Evolutionary conservation across 2,329 filamentous ascomycete genomes (phyloP).

Genomic region (Graphilbum ipis-grandicollis): DNA sequence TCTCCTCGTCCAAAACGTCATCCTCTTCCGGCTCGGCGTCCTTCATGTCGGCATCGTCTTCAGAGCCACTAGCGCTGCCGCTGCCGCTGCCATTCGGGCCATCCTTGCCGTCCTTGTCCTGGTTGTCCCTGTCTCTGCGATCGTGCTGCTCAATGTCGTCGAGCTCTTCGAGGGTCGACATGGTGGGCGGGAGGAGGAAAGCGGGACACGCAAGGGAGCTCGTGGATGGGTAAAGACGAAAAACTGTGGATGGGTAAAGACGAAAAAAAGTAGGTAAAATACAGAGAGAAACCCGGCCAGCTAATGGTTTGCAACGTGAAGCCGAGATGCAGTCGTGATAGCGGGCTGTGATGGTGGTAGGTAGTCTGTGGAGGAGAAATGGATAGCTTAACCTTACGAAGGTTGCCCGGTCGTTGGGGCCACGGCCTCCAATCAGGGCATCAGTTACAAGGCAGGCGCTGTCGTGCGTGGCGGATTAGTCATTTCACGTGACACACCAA

Average conservation of each 20-base stretch:
- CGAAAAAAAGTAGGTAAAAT: too few species aligned
- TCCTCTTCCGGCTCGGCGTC: conserved; percentile 61
- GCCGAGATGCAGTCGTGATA: too few species aligned
- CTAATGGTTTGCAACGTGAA: too few species aligned
- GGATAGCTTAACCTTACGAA: neutral
- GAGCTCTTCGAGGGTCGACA: conserved; percentile 86
- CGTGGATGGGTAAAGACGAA: neutral
- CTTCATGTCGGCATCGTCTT: conserved; percentile 69
- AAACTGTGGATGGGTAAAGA: neutral
- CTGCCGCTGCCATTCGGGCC: conserved; percentile 17
- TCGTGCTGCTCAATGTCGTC: conserved; percentile 72
- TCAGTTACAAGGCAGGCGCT: conserved; percentile 5
- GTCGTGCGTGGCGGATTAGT: conserved; percentile 5
- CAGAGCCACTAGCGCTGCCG: conserved; percentile 18
- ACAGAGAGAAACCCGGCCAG: too few species aligned
- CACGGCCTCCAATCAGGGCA: neutral
- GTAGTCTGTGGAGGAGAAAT: neutral
- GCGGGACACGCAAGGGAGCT: too few species aligned
- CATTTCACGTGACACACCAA: conserved; percentile 6
- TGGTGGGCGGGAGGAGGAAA: conserved; percentile 25
- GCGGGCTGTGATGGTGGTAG: neutral
- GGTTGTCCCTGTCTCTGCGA: conserved; percentile 41
- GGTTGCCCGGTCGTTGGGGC: neutral
- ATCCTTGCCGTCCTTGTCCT: conserved; percentile 18
- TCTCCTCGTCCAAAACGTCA: conserved; percentile 80